Conservation (phyloP, 139 green algal genomes). For the Closterium sp. region DNA sequence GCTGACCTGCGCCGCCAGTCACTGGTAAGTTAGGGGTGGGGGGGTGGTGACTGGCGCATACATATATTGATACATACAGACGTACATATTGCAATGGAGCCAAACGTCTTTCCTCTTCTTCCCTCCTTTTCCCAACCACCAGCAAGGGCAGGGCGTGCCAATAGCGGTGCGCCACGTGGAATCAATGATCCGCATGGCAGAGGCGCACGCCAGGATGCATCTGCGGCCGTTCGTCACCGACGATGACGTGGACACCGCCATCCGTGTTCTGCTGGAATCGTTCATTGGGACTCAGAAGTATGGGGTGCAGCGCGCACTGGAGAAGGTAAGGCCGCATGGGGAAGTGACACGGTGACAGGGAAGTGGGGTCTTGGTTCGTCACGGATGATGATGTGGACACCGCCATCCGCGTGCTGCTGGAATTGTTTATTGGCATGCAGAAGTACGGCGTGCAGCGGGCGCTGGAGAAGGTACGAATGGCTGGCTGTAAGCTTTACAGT, state of each 20-base stretch:
- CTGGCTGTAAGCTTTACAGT: too few species aligned
- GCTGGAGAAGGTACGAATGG: conserved; percentile 66
- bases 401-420: conserved; percentile 82
- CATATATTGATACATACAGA: too few species aligned
- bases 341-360: not conserved
- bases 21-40: conserved; percentile 15
- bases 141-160: conserved; percentile 80
- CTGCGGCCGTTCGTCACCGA: conserved; percentile 81
- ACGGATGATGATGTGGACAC: conserved; percentile 54
- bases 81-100: too few species aligned
- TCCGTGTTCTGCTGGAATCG: conserved; percentile 86
- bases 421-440: conserved; percentile 93
- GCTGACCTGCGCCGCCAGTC: conserved; percentile 72
- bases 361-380: conserved; percentile 61
- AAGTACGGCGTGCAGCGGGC: conserved; percentile 91
- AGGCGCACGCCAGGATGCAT: conserved; percentile 95
- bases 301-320: conserved; percentile 83
- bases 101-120: not conserved
- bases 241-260: conserved; percentile 57
- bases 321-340: conserved; percentile 51
- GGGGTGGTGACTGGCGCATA: not conserved
- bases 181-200: conserved; percentile 94
- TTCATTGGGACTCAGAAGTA: conserved; percentile 98
- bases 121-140: not conserved
- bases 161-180: conserved; percentile 97